A percentile compares a stretch with the other conserved stretches of the same genome.
These are phyloP conservation scores for Solanum hybrid DNA, from an alignment of 305 asterid genomes.

Conservation along the genomic window DNA sequence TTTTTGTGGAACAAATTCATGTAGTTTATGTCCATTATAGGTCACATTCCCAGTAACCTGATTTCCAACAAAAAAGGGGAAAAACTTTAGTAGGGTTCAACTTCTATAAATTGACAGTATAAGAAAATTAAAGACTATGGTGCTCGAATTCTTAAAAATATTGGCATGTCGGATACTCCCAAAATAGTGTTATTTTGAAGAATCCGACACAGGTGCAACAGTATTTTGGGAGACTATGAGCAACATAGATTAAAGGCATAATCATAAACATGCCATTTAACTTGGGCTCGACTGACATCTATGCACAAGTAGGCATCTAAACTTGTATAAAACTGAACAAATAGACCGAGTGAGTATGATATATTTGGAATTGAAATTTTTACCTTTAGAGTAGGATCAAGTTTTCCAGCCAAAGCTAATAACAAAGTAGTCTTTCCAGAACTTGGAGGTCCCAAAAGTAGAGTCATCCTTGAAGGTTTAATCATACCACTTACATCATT, in stretches of 20 bases:
- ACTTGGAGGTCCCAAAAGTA: constrained; percentile 10
- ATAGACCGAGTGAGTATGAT: background rate
- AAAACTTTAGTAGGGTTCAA: background rate
- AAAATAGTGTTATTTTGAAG: too few species aligned
- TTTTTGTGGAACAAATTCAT: constrained; percentile 67
- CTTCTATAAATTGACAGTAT: background rate
- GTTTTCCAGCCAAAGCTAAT: constrained; percentile 7
- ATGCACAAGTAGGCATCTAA: background rate
- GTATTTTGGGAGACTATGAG: too few species aligned
- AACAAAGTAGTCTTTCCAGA: constrained; percentile 7
- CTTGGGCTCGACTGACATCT: too few species aligned
- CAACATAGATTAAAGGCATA: too few species aligned
- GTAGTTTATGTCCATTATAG: constrained; percentile 61
- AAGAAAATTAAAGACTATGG: background rate
- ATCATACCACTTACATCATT: constrained; percentile 62
- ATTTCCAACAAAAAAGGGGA: background rate
- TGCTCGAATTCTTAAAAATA: background rate
- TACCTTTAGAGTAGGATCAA: constrained; percentile 5
- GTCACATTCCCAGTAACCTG: constrained; percentile 57
- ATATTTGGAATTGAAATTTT: background rate
- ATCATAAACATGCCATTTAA: too few species aligned
- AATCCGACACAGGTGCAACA: too few species aligned
- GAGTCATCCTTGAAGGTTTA: constrained; percentile 24
- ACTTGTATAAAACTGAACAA: background rate
- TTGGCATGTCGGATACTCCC: background rate